Evolutionary conservation across 2,329 filamentous ascomycete genomes (phyloP), one percentile per base, ranked within the genome.

Genomic region (Fusarium oligoseptatum): DNA sequence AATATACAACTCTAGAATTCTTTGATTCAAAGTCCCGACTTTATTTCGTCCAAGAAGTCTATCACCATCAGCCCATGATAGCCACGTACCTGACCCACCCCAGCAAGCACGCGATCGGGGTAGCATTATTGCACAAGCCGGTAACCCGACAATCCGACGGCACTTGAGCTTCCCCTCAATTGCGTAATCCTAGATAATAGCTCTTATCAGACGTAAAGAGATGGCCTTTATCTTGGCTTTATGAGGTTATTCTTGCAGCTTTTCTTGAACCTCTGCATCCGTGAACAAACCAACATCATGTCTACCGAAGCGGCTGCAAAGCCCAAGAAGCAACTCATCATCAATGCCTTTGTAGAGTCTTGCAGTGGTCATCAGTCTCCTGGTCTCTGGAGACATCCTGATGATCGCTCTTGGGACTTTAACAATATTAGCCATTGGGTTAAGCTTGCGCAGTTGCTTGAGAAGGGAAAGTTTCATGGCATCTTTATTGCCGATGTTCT

Each of bases 401-500:
- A 89, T 12, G 91, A 93, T 73, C 84, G 88, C 67, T 92, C 91
- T 2, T 86, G 87, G 73, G 82, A 89, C 22, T 93, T 93, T 79
- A 91, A 90, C 76, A 85, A 87, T 48, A 81, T 92, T 50, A 82
- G 87, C 5, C 88, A 92, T 71, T 93, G 91, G 91, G 85, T 88
- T 0, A 85, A 89, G 57, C 82, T 93, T n/a, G 75, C 76, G 2
- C 69, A 79, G 58, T 64, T 76, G 17, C 73, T 80, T 0, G 78
- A 80, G 34, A 72, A 85, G 3, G 90, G 88, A 15, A 90, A 91
- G 60, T 91, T 92, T 72, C 90, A 92, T 64, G 90, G 89, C 14
- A 90, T 92, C 20, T 92, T 92, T 81, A 91, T 92, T 63, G 91
- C 91, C 0, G 91, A 93, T 76, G 90, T 92, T 8, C 65, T 81